Evolutionary conservation across 106 monocot species (phyloP), one percentile per base, ranked within the genome.

Genomic region (Alisma plantagoaquatica): DNA sequence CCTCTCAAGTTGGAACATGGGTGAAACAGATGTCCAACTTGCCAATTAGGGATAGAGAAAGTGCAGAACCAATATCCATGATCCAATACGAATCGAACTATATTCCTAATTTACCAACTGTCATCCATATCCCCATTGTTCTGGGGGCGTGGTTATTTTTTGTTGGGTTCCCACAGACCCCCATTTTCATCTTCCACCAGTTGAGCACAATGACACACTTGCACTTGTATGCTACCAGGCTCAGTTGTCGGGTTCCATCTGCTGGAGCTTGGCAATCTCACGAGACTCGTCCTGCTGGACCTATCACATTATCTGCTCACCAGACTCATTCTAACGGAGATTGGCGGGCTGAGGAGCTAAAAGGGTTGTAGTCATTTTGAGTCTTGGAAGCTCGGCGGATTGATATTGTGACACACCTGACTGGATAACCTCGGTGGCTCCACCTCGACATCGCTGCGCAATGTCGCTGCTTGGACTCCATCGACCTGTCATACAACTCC

Each of bases 401-500:
- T 98, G 42, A 72, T 76, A 4, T 48, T 85, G 63, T 98, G 89
- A 71, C 82, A 68, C 47, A 85, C 90, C 0, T 98, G 98, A 90
- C 78, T 79, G 65, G 90, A 98, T 57, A 69, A 54, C 55, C 71
- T 98, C 27, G 76, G 84, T 3, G 98, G 98, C 16, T 46, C 30
- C 12, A 53, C 90, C 29, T 90, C 90, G 46, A 74, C 46, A 33
- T 57, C 32, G 31, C 68, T 98, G 78, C 85, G 4, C 56, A 68
- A 1, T 89, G 82, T 66, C 60, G 32, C 57, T 54, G 57, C 29
- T 71, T 98, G 1, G 76, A 90, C 59, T 76, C 85, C 2, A 8
- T 98, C 1, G 98, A 98, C 67, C 85, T 98, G 46, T 98, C 98
- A 14, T 86, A 76, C 61, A 98, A 98, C 57, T 74, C 66, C 46